phyloP scores from a whole-genome alignment of 2,329 filamentous ascomycete species.

The Colletotrichum phormii region DNA sequence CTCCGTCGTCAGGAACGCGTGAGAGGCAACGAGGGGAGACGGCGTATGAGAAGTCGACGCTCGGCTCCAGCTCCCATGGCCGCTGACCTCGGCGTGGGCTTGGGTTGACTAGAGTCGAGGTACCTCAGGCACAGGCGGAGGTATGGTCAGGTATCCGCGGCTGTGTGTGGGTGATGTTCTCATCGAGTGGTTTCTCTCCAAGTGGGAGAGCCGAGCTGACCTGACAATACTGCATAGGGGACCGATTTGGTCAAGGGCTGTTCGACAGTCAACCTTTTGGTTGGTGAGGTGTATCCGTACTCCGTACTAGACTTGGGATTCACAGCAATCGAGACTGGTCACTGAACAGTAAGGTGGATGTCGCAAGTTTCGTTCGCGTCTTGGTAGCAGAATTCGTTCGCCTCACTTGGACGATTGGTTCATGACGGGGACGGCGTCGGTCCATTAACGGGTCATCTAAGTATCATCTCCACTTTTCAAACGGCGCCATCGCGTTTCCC shows the following conservation, averaged over 20 bases:
- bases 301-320: background rate
- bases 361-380: conserved; percentile 9
- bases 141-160: conserved; percentile 4
- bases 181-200: background rate
- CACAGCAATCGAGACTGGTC: background rate
- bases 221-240: background rate
- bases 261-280: background rate
- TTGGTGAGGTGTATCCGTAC: conserved; percentile 1
- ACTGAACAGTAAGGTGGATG: background rate
- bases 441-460: conserved; percentile 29
- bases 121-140: conserved; percentile 1
- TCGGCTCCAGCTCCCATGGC: background rate
- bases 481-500: conserved; percentile 23
- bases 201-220: conserved; percentile 1
- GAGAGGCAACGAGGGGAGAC: conserved; percentile 11
- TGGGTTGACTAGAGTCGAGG: background rate
- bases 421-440: conserved; percentile 28
- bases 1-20: conserved; percentile 32
- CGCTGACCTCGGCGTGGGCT: conserved; percentile 4
- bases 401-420: conserved; percentile 38
- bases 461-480: conserved; percentile 24
- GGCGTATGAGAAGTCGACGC: conserved; percentile 10
- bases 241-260: conserved; percentile 11
- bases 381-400: conserved; percentile 21
- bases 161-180: conserved; percentile 9